Base-by-base conservation (phyloP, 1,284 basidiomycete genomes). In the Fomes fomentarius region DNA sequence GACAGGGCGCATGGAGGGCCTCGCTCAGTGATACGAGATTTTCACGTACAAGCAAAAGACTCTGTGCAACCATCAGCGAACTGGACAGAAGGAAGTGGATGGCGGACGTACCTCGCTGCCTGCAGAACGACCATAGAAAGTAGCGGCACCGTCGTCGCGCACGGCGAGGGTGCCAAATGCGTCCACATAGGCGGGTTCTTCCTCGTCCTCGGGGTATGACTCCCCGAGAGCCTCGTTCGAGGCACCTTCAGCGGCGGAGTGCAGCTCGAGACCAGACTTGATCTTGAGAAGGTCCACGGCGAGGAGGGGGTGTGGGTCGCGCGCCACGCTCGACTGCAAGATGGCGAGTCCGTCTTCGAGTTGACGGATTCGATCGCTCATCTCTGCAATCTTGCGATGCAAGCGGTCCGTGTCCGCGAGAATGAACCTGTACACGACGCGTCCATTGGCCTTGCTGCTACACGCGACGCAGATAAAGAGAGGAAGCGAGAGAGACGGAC, bases 371-470 rank as follows among this genome's bases (percentile, higher is more conserved):
- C 88, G 83, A 65, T 89, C 80, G 62, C 83, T 84, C 87, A 91
- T 89, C 41, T 77, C 75, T 0, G 80, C 73, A 48, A 91, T 90
- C 68, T 89, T 89, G 45, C 77, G 72, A 67, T 91, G 88, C 28
- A 91, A 73, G 52, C 83, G 81, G 62, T 90, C 87, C 3, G 88
- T 91, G 63, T 88, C 86, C 5, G 87, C 86, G 19, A 90, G 78
- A 34, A 90, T 86, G 65, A 91, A 90, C 50, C 88, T 88, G 53
- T n/a, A n/a, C n/a, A n/a, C n/a, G n/a, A n/a, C n/a, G n/a, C n/a
- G n/a, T n/a, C n/a, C n/a, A n/a, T n/a, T n/a, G n/a, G n/a, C n/a
- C n/a, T n/a, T n/a, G n/a, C n/a, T n/a, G n/a, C n/a, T n/a, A 17
- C 21, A 31, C 21, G n/a, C 15, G 11, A 24, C 12, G 24, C 40